These are phyloP conservation scores for Rhodamnia argentea DNA, from an alignment of 345 rosid species.

Conservation along the genomic window DNA sequence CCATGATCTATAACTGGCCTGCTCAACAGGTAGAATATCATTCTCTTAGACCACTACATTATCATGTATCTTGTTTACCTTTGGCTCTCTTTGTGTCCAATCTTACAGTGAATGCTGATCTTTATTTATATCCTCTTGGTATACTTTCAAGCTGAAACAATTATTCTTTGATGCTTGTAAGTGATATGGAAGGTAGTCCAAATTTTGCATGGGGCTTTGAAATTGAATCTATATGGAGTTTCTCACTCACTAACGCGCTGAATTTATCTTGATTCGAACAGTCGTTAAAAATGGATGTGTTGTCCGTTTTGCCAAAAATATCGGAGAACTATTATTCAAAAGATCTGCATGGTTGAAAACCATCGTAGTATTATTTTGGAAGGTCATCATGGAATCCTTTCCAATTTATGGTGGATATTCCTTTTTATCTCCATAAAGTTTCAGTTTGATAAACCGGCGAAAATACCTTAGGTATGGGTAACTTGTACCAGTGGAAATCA, in stretches of 20 bases:
- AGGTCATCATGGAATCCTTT: not conserved
- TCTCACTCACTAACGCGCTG: not conserved
- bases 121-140: not conserved
- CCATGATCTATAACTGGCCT: conserved; percentile 99
- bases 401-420: not conserved
- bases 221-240: not conserved
- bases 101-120: not conserved
- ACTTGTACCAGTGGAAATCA: not conserved
- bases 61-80: not conserved
- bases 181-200: not conserved
- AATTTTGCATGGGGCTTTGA: not conserved
- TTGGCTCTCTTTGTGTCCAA: not conserved
- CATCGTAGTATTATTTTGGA: not conserved
- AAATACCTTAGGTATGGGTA: not conserved
- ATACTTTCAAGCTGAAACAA: not conserved
- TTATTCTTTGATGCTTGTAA: not conserved
- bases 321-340: not conserved
- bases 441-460: not conserved
- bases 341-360: not conserved
- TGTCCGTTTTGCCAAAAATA: not conserved
- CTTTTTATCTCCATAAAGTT: not conserved
- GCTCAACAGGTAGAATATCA: conserved; percentile 37
- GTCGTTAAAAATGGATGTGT: not conserved
- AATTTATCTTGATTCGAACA: not conserved
- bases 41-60: not conserved